Evolutionary conservation across 768 basidiomycete species (phyloP).

Genomic region (Panellus pusillus): DNA sequence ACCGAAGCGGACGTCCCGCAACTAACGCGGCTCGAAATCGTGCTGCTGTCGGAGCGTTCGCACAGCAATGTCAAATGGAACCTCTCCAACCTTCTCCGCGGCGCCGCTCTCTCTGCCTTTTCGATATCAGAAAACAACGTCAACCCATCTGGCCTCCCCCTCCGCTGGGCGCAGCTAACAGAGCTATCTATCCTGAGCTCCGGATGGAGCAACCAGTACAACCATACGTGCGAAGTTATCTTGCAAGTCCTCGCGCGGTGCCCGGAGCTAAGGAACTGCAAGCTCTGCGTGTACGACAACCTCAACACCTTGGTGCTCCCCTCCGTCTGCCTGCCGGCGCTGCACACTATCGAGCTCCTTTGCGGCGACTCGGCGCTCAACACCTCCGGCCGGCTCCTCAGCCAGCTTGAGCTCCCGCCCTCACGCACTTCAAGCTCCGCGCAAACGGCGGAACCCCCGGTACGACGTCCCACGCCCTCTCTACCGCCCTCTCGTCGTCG

Average conservation of each 20-base stretch:
- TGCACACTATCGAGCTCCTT: too few species aligned
- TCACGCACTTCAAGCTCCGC: too few species aligned
- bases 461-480: neutral
- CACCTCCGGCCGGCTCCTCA: neutral
- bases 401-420: neutral
- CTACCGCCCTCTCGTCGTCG: neutral
- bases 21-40: too few species aligned
- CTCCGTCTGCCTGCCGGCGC: too few species aligned
- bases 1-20: neutral
- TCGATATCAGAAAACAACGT: neutral
- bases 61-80: neutral
- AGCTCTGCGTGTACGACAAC: neutral
- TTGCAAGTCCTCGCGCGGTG: neutral
- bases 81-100: neutral
- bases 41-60: neutral
- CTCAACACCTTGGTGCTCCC: too few species aligned
- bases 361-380: neutral
- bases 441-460: neutral
- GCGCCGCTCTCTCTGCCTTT: neutral
- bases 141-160: neutral
- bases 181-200: neutral
- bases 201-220: neutral
- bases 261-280: too few species aligned
- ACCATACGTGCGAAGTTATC: neutral
- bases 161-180: slow-evolving; percentile 1